A percentile compares a stretch with the other conserved stretches of the same genome.
These are phyloP conservation scores for Plasmodiophora brassicae DNA, from an alignment of 208 protist species.

Conservation along the genomic window DNA sequence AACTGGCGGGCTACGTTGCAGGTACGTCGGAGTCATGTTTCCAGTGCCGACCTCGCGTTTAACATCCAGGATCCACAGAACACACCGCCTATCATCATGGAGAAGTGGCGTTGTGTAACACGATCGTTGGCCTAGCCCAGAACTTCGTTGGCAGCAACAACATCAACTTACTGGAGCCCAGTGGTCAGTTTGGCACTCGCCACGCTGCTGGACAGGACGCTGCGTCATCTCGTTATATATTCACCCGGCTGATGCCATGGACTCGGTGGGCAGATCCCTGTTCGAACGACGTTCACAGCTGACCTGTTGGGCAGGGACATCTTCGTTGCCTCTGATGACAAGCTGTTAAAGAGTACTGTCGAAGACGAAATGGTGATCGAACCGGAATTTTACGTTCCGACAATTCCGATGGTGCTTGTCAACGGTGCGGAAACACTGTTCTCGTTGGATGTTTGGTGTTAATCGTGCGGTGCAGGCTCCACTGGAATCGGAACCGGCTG, in stretches of 20 bases:
- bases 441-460: slow-evolving; percentile 90
- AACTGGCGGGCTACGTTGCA: slow-evolving; percentile 97
- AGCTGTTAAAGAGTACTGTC: slow-evolving; percentile 89
- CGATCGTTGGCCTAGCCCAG: slow-evolving; percentile 98
- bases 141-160: slow-evolving; percentile 92
- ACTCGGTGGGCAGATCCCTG: slow-evolving; percentile 61
- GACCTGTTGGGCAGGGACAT: slow-evolving; percentile 56
- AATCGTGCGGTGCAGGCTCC: not conserved
- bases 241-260: slow-evolving; percentile 87
- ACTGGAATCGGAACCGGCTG: slow-evolving; percentile 87
- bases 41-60: not conserved
- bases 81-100: slow-evolving; percentile 99
- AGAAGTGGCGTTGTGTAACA: slow-evolving; percentile 88
- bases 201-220: slow-evolving; percentile 96
- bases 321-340: slow-evolving; percentile 94
- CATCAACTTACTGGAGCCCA: slow-evolving; percentile 91
- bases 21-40: not conserved
- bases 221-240: slow-evolving; percentile 97
- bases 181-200: slow-evolving; percentile 97
- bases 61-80: slow-evolving; percentile 61
- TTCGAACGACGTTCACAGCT: not conserved
- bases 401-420: slow-evolving; percentile 97
- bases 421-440: no score
- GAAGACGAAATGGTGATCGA: slow-evolving; percentile 98
- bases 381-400: slow-evolving; percentile 96